Evolutionary conservation across 2,329 filamentous ascomycete species (phyloP), one percentile per base, ranked within the genome.

Genomic region (Huntiella omanensis): DNA sequence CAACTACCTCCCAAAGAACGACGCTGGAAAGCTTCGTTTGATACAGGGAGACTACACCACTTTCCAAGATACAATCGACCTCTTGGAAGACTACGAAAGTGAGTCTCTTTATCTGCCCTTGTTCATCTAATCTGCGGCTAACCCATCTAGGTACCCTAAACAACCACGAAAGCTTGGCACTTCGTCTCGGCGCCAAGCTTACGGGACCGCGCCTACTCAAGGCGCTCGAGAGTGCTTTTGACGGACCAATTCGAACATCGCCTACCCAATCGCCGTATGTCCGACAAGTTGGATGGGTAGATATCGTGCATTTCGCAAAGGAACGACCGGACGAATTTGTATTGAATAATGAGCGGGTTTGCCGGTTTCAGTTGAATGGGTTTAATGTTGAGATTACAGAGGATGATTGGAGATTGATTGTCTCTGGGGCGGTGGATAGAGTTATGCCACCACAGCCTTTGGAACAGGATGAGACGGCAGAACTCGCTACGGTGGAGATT

Each of bases 371-470:
- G 56, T 77, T 84, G 52, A 86, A 86, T 57, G 82, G 86, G 50
- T 72, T 79, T 53, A 74, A 82, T 41, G 80, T 92, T 6, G 83
- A 93, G 62, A 88, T 94, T 51, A 77, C 76, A 13, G 84, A 92
- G 59, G 84, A 92, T 58, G 85, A 94, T 58, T 93, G 80, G 68
- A 72, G 86, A 37, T 65, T 93, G 53, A 87, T 93, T 53, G 76
- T 77, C 46, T 87, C 82, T 35, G 84, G 85, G 22, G 82, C 83
- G 53, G 74, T 87, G 8, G 83, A 92, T 59, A 79, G 84, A 57
- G 67, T 71, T 49, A 84, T 86, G 13, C 80, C 84, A 2, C 78
- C 80, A 11, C 77, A 87, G 52, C 83, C 84, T 1, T 78, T 91
- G 42, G 75, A 82, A 49, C 84, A 92, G 57, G 85, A 93, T 56